Base-by-base conservation (phyloP, 1,139 yeast species). In the Hyphopichia buzzinii region DNA sequence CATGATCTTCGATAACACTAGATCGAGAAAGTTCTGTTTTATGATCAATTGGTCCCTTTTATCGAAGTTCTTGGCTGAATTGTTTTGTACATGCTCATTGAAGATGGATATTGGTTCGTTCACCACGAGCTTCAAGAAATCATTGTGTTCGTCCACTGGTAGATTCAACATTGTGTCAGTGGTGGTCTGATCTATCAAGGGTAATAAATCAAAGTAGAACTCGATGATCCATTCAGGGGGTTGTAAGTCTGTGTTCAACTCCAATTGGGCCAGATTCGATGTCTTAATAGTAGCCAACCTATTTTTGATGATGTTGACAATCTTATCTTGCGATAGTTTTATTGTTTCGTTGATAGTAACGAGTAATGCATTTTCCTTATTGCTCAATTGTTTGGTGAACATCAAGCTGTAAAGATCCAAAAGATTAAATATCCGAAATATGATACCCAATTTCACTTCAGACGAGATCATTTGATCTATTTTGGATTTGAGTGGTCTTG, bases 151-250 rank as follows among this genome's bases (percentile, higher is more conserved):
- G 1, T 59, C 59, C 1, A 50, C 51, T 3, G 64, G 42, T 30
- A 77, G 52, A 17, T 62, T 63, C 47, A 73, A 58, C 23, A 75
- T 60, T 19, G 72, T 65, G 11, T 55, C 53, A 6, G 62, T 54
- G n/a, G 62, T 62, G 19, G 54, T 50, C 36, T 62, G 66, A 46
- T 78, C 83, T 37, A 78, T 64, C 3, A 74, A 54, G 6, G 76
- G 77, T 39, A 80, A 61, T 14, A 76, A 59, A 23, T 72, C 79
- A 1, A 74, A 55, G 44, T 77, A 66, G 48, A 77, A 79, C 6
- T 77, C 81, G 33, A 76, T 65, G 12, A 84, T 57, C 94, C 92
- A 84, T 44, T 82, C 88, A 0, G 92, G 90, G 7, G 88, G 77
- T 41, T 81, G 73, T 33, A 83, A 62, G 36, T 78, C 81, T 29